phyloP scores from a whole-genome alignment of 192 early-diverging fungal species.

The Rhizophagus prolifer region DNA sequence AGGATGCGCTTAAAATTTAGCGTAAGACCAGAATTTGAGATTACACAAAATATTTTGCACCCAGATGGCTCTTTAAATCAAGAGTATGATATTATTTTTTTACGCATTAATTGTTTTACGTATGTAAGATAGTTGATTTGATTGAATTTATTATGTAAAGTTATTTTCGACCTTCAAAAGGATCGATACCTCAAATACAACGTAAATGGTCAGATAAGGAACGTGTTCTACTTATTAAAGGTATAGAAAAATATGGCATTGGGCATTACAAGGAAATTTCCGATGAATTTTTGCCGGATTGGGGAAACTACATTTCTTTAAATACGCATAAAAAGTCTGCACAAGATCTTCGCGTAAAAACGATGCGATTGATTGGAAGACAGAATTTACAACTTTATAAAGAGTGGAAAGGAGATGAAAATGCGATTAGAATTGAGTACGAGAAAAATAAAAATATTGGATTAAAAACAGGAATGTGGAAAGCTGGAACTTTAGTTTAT shows the following conservation, averaged over 20 bases:
- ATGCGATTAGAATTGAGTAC: conserved; percentile 69
- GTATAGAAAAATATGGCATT: conserved; percentile 81
- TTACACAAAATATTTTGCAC: conserved; percentile 82
- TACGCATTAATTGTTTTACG: conserved; percentile 11
- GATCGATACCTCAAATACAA: conserved; percentile 42
- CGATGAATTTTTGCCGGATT: conserved; percentile 69
- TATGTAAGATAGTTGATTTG: neutral
- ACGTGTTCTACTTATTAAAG: conserved; percentile 67
- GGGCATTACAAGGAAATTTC: conserved; percentile 88
- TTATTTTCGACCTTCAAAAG: conserved; percentile 78
- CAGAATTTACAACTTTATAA: conserved; percentile 86
- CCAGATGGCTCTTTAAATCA: conserved; percentile 84
- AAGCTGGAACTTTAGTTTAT: conserved; percentile 74
- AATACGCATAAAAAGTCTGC: conserved; percentile 40
- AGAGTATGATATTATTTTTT: conserved; percentile 51
- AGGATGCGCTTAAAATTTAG: conserved; percentile 85
- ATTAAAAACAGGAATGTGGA: conserved; percentile 72
- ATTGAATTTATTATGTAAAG: conserved; percentile 36
- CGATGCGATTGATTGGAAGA: conserved; percentile 81
- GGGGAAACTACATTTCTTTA: conserved; percentile 42
- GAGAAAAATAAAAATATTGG: conserved; percentile 82
- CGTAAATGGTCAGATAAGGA: conserved; percentile 88
- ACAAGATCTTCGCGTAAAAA: conserved; percentile 83
- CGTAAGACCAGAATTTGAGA: conserved; percentile 75
- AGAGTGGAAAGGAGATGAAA: conserved; percentile 77